Evolutionary conservation across 331 rosid species (phyloP).

Genomic region (Acacia concinna): DNA sequence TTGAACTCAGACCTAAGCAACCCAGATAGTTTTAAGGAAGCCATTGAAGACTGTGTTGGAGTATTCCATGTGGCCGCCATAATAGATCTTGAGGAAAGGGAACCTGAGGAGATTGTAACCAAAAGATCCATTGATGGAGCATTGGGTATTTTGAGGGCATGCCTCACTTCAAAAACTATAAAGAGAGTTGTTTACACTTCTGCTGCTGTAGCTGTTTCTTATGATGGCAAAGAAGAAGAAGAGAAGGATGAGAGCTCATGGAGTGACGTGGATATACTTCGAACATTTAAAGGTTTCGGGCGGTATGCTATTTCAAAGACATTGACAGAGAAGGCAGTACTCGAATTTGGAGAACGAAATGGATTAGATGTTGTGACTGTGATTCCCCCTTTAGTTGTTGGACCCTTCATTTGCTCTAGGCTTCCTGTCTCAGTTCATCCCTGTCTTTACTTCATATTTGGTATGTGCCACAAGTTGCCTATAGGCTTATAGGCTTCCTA

Average conservation of each 20-base stretch:
- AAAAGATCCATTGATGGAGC: slow-evolving; percentile 56
- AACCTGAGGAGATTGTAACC: slow-evolving; percentile 51
- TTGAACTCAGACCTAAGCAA: slow-evolving; percentile 56
- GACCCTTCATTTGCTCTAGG: slow-evolving; percentile 54
- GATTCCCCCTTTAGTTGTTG: slow-evolving; percentile 42
- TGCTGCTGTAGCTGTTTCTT: slow-evolving; percentile 39
- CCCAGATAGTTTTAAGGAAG: slow-evolving; percentile 58
- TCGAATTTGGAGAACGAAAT: slow-evolving; percentile 45
- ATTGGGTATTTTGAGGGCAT: slow-evolving; percentile 49
- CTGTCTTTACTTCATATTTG: no score
- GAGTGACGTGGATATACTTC: slow-evolving; percentile 36
- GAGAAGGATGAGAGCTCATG: slow-evolving; percentile 37
- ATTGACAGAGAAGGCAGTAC: slow-evolving; percentile 48
- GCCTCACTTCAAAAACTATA: slow-evolving; percentile 47
- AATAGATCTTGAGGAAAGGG: slow-evolving; percentile 44
- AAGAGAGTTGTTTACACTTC: slow-evolving; percentile 75
- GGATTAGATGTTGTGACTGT: slow-evolving; percentile 57
- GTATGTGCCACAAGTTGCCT: not conserved
- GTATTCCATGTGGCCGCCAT: slow-evolving; percentile 70
- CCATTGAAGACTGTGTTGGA: slow-evolving; percentile 67
- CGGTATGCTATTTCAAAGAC: slow-evolving; percentile 45
- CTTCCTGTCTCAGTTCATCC: slow-evolving; percentile 34
- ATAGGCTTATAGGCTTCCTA: not conserved
- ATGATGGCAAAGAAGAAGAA: not conserved
- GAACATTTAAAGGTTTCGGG: slow-evolving; percentile 21